These are phyloP conservation scores for Lipomyces starkeyi DNA, from an alignment of 805 yeast genomes.

Conservation along the genomic window DNA sequence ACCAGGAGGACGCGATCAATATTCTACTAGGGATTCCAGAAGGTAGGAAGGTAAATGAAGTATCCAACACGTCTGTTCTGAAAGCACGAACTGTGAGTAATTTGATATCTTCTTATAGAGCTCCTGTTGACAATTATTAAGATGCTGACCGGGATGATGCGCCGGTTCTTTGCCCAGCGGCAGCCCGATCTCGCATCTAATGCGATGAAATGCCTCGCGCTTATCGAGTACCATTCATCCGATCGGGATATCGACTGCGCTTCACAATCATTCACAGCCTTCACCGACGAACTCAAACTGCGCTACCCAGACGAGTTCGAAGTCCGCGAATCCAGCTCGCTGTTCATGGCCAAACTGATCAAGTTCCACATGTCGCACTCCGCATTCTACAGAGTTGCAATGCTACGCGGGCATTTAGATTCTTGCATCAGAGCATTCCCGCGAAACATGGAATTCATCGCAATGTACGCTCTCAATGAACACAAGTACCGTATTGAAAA, in stretches of 20 bases:
- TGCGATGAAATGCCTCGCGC: conserved; percentile 17
- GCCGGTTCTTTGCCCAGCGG: not conserved
- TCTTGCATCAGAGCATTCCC: conserved; percentile 20
- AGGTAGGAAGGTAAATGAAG: not conserved
- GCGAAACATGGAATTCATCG: conserved; percentile 13
- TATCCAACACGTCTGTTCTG: conserved; percentile 6
- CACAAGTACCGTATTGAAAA: conserved; percentile 18
- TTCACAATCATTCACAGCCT: not conserved
- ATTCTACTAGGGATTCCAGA: conserved; percentile 11
- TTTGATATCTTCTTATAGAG: not conserved
- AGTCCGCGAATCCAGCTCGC: not conserved
- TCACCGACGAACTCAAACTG: conserved; percentile 4
- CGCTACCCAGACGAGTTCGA: not conserved
- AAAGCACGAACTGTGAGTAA: not conserved
- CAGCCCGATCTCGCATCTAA: conserved; percentile 16
- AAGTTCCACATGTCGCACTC: conserved; percentile 13
- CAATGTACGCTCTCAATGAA: conserved; percentile 24
- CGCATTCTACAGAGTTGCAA: conserved; percentile 22
- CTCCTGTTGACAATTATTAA: not conserved
- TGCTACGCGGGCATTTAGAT: conserved; percentile 22
- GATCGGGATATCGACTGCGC: conserved; percentile 7
- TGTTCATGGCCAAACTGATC: conserved; percentile 19
- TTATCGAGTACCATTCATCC: conserved; percentile 12
- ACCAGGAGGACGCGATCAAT: conserved; percentile 3
- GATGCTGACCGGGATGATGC: not conserved